Evolutionary conservation across 345 rosid genomes (phyloP), one percentile per base, ranked within the genome.

Genomic region (Streptanthus diversifolius): DNA sequence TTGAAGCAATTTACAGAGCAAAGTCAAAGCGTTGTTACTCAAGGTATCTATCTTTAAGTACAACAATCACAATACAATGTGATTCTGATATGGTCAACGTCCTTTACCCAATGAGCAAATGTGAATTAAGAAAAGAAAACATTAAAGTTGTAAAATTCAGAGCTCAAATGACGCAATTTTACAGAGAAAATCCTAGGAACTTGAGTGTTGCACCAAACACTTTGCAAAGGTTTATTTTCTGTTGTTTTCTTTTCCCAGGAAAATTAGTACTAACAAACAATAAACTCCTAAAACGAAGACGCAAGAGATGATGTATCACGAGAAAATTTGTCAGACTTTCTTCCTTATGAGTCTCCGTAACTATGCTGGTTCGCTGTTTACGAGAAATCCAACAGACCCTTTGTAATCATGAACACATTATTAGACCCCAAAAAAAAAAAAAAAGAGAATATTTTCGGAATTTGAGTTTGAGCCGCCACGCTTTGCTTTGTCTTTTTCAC

Each of bases 381-480:
- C 64, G 57, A 62, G 40, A 68, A 61, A 40, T 57, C 13, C 69
- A 61, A 68, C 32, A 44, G 54, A 59, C 40, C 21, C 24, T 55
- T 55, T 5, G 58, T 40, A 56, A 65, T 65, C 51, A 64, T 56
- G 58, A 63, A 63, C 29, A 19, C 35, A 10, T 41, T 63, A 48
- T 33, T 33, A 7, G 40, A 24, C 8, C n/a, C 10, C 36, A 33
- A 33, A 7, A 33, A 7, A 33, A 8, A 33, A 5, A 5, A 29
- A 1, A 29, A 13, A 56, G 55, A 53, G 61, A 72, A 67, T 74
- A 74, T 1, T 58, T 74, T 57, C 5, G 72, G 53, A 48, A 57
- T 44, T 25, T 33, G 57, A 39, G 54, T 29, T 37, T 49, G 10
- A 63, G 76, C 70, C 70, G 56, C 70, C 76, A 72, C 55, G 76